Evolutionary conservation across 805 yeast genomes (phyloP).

Genomic region (Ogataea chonburiensis): DNA sequence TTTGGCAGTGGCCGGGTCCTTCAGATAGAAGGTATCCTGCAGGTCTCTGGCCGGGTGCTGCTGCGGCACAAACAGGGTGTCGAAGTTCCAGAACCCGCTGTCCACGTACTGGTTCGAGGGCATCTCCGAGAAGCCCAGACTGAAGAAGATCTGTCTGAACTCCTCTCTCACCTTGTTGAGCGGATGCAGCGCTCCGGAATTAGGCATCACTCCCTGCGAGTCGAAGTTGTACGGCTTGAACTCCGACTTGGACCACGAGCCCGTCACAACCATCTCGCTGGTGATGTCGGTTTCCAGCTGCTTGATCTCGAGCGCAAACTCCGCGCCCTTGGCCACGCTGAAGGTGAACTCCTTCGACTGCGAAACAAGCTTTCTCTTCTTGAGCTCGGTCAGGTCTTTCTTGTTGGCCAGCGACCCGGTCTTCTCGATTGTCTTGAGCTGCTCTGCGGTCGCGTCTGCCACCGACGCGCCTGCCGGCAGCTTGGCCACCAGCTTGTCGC

Average conservation of each 20-base stretch:
- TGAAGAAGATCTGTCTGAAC: conserved; percentile 94
- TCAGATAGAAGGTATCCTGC: conserved; percentile 97
- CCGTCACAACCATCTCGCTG: conserved; percentile 81
- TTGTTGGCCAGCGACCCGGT: conserved; percentile 56
- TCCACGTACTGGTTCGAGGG: conserved; percentile 98
- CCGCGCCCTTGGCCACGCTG: conserved; percentile 73
- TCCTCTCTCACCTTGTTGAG: conserved; percentile 95
- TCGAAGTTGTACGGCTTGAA: conserved; percentile 96
- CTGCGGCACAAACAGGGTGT: conserved; percentile 94
- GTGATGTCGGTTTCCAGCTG: conserved; percentile 92
- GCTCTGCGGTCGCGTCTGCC: conserved; percentile 63
- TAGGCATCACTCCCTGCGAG: conserved; percentile 87
- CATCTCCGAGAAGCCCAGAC: conserved; percentile 99
- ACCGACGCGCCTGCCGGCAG: conserved; percentile 50
- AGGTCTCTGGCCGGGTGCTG: conserved; percentile 99
- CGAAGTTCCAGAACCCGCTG: conserved; percentile 98
- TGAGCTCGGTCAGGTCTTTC: conserved; percentile 77
- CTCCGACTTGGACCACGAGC: conserved; percentile 76
- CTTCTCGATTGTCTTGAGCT: conserved; percentile 54
- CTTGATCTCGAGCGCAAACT: conserved; percentile 77
- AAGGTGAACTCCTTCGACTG: conserved; percentile 74
- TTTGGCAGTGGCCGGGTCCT: conserved; percentile 83
- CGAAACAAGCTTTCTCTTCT: conserved; percentile 84
- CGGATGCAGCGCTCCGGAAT: conserved; percentile 94
- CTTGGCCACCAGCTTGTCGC: conserved; percentile 70